Evolutionary conservation across 129 eudicot species (phyloP).

Genomic region (Glebionis coronaria): DNA sequence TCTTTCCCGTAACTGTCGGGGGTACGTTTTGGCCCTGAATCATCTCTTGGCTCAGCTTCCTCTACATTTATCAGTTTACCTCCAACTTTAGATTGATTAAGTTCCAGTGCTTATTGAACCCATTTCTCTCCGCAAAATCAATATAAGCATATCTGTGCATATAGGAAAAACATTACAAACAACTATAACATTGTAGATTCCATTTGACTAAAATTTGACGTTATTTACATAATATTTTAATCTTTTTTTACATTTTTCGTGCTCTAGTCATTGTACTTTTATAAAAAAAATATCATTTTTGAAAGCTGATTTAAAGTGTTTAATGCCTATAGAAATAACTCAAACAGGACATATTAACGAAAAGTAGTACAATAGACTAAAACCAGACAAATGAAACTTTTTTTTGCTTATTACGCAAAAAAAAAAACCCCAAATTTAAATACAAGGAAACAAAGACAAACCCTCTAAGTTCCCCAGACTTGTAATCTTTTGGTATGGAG

Average conservation of each 20-base stretch:
- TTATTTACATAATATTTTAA: no score
- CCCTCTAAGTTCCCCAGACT: constrained; percentile 62
- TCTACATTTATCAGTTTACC: constrained; percentile 42
- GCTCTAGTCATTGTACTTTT: no score
- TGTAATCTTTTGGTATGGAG: constrained; percentile 54
- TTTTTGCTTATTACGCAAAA: background rate
- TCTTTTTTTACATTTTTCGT: no score
- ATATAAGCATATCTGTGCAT: constrained; percentile 70
- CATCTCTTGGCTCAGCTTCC: constrained; percentile 70
- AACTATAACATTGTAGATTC: no score
- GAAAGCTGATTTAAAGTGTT: no score
- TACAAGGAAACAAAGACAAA: background rate
- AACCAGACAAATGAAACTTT: no score
- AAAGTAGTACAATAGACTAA: no score
- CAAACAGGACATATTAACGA: background rate
- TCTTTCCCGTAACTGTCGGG: no score
- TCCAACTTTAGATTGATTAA: constrained; percentile 46
- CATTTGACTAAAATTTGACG: no score
- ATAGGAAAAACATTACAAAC: background rate
- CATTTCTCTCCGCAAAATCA: constrained; percentile 48
- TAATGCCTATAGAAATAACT: background rate
- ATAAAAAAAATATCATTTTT: no score
- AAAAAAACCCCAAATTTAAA: background rate
- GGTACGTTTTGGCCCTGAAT: no score
- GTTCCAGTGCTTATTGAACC: constrained; percentile 58